Percentiles rank a stretch among this genome's conserved stretches.
Conservation (phyloP, 306 rosid genomes). For the Cucurbita ficifolia region DNA sequence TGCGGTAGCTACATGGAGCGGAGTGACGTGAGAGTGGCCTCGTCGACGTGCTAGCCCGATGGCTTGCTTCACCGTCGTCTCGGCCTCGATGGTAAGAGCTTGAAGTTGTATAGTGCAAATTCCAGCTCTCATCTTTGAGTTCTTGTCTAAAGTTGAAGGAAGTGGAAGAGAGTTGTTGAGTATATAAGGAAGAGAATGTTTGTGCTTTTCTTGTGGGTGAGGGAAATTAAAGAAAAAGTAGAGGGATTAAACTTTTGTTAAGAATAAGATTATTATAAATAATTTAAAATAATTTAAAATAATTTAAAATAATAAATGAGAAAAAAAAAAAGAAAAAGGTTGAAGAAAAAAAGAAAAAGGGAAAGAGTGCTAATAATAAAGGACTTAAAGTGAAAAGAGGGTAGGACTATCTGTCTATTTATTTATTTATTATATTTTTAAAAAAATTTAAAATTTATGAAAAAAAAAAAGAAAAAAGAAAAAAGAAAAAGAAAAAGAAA, state of each 20-base stretch:
- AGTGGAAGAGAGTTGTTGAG: constrained; percentile 3
- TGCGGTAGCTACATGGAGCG: constrained; percentile 86
- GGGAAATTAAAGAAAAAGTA: constrained; percentile 46
- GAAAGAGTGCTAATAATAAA: background rate
- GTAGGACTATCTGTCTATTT: constrained; percentile 3
- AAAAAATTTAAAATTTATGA: background rate
- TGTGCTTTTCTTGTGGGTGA: constrained; percentile 92
- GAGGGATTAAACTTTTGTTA: constrained; percentile 6
- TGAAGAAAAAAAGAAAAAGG: background rate
- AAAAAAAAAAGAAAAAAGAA: background rate
- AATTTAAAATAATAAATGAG: background rate
- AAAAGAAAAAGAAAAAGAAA: background rate
- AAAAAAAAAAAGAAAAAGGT: background rate
- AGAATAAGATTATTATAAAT: constrained; percentile 5
- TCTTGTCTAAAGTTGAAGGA: constrained; percentile 9
- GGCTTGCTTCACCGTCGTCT: constrained; percentile 58
- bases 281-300: background rate
- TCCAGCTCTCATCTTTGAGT: constrained; percentile 50
- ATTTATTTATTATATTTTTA: background rate
- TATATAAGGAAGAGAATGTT: constrained; percentile 32
- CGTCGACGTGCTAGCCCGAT: constrained; percentile 54
- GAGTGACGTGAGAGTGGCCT: constrained; percentile 88
- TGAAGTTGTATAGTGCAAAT: constrained; percentile 56
- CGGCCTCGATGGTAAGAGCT: constrained; percentile 56
- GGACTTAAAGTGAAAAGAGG: constrained; percentile 10